These are phyloP conservation scores for Dentipellis sp. DNA, from an alignment of 768 basidiomycete genomes.

Conservation along the genomic window DNA sequence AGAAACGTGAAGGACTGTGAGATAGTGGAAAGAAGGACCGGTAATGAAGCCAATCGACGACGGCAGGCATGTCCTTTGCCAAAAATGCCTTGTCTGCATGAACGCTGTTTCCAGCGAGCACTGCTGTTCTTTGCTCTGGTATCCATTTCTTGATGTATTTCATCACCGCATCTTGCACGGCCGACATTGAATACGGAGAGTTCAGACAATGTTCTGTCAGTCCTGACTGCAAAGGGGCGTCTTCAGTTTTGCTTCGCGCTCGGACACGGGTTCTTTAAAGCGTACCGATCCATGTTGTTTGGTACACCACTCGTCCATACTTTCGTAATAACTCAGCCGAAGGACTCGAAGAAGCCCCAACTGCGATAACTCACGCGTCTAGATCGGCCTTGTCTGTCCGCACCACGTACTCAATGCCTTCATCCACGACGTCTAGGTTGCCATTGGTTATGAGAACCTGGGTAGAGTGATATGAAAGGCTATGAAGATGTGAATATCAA, in stretches of 20 bases:
- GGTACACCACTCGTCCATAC: conserved; percentile 87
- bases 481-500: not conserved
- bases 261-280: not conserved
- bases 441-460: conserved; percentile 87
- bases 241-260: not conserved
- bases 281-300: conserved; percentile 69
- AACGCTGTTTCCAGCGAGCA: conserved; percentile 85
- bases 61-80: conserved; percentile 68
- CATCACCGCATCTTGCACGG: conserved; percentile 53
- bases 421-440: conserved; percentile 69
- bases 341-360: not conserved
- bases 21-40: conserved; percentile 33
- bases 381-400: conserved; percentile 58
- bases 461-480: not conserved
- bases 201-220: conserved; percentile 70
- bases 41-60: conserved; percentile 76
- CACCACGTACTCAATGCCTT: conserved; percentile 72
- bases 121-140: conserved; percentile 48
- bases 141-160: conserved; percentile 83
- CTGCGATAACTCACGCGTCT: conserved; percentile 45
- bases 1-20: not conserved
- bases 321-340: conserved; percentile 18
- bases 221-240: conserved; percentile 48
- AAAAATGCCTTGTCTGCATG: conserved; percentile 75
- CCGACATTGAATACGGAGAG: conserved; percentile 54